Base-by-base conservation (phyloP, 306 rosid genomes). In the Canavalia ensiformis region DNA sequence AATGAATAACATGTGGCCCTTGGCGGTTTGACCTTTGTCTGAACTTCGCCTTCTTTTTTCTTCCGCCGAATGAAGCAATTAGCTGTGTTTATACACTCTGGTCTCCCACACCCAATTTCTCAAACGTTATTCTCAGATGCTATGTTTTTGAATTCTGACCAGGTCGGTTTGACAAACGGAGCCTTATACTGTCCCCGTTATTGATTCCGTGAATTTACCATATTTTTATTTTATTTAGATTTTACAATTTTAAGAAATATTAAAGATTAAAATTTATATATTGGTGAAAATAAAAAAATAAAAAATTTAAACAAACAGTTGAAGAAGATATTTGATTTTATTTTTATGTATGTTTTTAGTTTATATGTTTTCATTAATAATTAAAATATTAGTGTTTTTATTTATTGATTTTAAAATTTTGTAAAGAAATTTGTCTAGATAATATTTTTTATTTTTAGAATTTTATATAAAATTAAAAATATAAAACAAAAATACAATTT, bases 151-250 rank as follows among this genome's bases (percentile, higher is more conserved):
- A 45, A 13, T 41, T 79, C 66, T 80, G 84, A 77, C 81, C 78
- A 11, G 64, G 92, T 84, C 92, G 92, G 94, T 88, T 90, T 91
- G 94, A 90, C 90, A 82, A 82, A 25, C 72, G 1, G 28, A 34
- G 6, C 1, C 2, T 75, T 11, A 0, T 66, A 13, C 6, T 18
- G 25, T 18, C 25, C 0, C 25, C 0, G 25, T 18, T 18, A 18
- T 18, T 18, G 25, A 18, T 18, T 18, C 25, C 25, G 25, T 0
- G 25, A 18, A 18, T 18, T 18, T 18, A 18, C 25, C 25, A 18
- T 18, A 18, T 18, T 18, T 18, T 18, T 18, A 18, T 18, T 18
- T 18, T 18, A 18, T 18, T 18, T 18, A 18, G 25, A 18, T 18
- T 18, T 18, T 18, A 18, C 25, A 18, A 18, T 18, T 18, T 18